A percentile compares a stretch with the other conserved stretches of the same genome.
These are phyloP conservation scores for Scheffersomyces spartinae DNA, from an alignment of 805 yeast species.

Conservation along the genomic window DNA sequence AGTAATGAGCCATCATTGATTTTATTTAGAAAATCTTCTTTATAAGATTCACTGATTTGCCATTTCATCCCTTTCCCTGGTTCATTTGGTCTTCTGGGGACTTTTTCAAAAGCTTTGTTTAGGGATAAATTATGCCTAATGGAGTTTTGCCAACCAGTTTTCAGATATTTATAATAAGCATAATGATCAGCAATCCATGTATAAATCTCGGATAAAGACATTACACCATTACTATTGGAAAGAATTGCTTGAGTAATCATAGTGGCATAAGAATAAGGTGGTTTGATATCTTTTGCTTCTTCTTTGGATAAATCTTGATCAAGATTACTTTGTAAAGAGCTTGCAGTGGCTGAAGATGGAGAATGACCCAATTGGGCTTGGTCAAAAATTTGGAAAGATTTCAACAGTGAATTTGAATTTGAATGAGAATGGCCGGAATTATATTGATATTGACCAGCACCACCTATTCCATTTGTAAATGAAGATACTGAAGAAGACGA, in stretches of 20 bases:
- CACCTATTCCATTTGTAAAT: neutral
- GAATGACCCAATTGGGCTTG: slow-evolving; percentile 27
- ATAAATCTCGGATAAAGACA: slow-evolving; percentile 86
- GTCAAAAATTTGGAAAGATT: slow-evolving; percentile 46
- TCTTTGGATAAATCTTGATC: slow-evolving; percentile 69
- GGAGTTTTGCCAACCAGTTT: slow-evolving; percentile 98
- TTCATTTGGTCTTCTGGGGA: slow-evolving; percentile 88
- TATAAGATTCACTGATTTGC: slow-evolving; percentile 83
- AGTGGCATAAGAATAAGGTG: slow-evolving; percentile 94
- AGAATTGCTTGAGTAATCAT: slow-evolving; percentile 97
- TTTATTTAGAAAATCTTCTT: slow-evolving; percentile 73
- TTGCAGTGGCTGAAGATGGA: slow-evolving; percentile 27
- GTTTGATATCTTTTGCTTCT: slow-evolving; percentile 87
- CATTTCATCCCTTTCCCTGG: slow-evolving; percentile 99
- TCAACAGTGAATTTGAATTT: slow-evolving; percentile 10
- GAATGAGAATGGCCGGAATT: slow-evolving; percentile 6
- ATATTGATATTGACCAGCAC: neutral
- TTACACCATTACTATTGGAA: slow-evolving; percentile 76
- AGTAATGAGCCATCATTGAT: slow-evolving; percentile 66
- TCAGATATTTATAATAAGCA: slow-evolving; percentile 83
- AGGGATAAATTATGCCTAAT: slow-evolving; percentile 90
- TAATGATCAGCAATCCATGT: slow-evolving; percentile 81
- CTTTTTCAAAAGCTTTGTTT: slow-evolving; percentile 96
- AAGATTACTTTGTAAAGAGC: slow-evolving; percentile 31
- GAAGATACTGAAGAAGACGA: no score